Evolutionary conservation across 2,329 filamentous ascomycete genomes (phyloP).

Genomic region (Graphiopsis chlorocephala): DNA sequence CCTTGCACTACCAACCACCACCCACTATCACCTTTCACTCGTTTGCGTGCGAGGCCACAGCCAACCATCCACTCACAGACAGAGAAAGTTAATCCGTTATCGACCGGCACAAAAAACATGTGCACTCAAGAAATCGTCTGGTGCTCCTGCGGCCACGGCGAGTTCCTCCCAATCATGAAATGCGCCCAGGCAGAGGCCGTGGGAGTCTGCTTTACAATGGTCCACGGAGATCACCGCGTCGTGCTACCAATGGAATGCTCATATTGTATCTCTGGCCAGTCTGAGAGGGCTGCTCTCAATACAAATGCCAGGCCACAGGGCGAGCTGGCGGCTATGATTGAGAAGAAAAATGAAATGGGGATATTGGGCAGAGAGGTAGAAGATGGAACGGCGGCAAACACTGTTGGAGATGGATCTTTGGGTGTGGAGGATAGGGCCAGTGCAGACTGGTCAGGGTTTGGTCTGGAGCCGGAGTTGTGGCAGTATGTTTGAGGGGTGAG

Average conservation of each 20-base stretch:
- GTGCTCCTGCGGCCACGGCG: constrained; percentile 35
- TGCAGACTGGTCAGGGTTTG: constrained; percentile 7
- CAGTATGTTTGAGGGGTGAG: constrained; percentile 6
- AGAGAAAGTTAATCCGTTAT: not conserved
- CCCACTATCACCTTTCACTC: not conserved
- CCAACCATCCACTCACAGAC: not conserved
- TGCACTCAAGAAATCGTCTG: constrained; percentile 36
- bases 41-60: not conserved
- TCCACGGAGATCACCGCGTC: constrained; percentile 27
- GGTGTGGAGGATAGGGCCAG: constrained; percentile 3
- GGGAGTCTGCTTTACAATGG: constrained; percentile 29
- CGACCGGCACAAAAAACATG: constrained; percentile 17
- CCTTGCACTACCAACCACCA: constrained; percentile 5
- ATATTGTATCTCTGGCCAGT: constrained; percentile 28
- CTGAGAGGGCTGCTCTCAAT: constrained; percentile 17
- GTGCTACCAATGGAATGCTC: constrained; percentile 27
- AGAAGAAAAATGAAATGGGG: constrained; percentile 1
- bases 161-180: constrained; percentile 30
- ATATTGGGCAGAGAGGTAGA: not conserved
- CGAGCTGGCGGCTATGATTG: constrained; percentile 13
- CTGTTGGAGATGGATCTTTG: not conserved
- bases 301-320: constrained; percentile 19
- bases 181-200: constrained; percentile 21
- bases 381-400: not conserved
- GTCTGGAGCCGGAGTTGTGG: constrained; percentile 11